phyloP scores from a whole-genome alignment of 345 rosid genomes.

The Pistacia vera region DNA sequence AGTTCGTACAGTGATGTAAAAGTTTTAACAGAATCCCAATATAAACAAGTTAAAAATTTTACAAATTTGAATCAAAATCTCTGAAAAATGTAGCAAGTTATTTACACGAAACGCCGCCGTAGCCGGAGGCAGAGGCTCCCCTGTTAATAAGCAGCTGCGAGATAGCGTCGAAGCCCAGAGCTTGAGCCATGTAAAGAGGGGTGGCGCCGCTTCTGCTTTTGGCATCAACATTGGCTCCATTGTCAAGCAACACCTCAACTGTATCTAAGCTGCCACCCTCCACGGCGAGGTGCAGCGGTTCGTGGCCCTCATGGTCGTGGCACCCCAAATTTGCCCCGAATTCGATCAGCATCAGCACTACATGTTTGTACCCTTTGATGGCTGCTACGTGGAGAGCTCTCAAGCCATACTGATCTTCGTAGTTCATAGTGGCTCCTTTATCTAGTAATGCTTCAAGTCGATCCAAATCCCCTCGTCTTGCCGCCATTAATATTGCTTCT shows the following conservation, averaged over 20 bases:
- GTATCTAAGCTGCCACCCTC: constrained; percentile 41
- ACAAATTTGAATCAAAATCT: too few relatives aligned
- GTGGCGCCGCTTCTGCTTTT: constrained; percentile 38
- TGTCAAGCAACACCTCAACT: constrained; percentile 42
- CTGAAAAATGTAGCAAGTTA: too few relatives aligned
- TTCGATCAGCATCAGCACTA: constrained; percentile 35
- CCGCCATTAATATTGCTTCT: constrained; percentile 43
- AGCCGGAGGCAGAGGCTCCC: constrained; percentile 26
- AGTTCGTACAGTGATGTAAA: too few relatives aligned
- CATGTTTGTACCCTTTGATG: constrained; percentile 45
- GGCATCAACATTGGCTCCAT: constrained; percentile 44
- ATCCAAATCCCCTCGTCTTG: constrained; percentile 44
- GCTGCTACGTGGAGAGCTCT: constrained; percentile 55
- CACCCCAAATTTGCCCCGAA: constrained; percentile 37
- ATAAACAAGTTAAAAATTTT: too few relatives aligned
- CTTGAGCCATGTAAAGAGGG: constrained; percentile 41
- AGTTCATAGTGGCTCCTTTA: constrained; percentile 29
- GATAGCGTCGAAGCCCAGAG: constrained; percentile 36
- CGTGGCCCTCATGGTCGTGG: constrained; percentile 50
- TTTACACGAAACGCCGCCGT: too few relatives aligned
- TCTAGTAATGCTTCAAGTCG: constrained; percentile 24
- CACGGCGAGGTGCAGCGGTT: constrained; percentile 57
- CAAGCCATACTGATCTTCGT: constrained; percentile 47
- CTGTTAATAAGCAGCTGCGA: constrained; percentile 27
- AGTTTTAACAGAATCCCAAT: too few relatives aligned